Base-by-base conservation (phyloP, 257 asterid genomes). In the Osmanthus fragrans region DNA sequence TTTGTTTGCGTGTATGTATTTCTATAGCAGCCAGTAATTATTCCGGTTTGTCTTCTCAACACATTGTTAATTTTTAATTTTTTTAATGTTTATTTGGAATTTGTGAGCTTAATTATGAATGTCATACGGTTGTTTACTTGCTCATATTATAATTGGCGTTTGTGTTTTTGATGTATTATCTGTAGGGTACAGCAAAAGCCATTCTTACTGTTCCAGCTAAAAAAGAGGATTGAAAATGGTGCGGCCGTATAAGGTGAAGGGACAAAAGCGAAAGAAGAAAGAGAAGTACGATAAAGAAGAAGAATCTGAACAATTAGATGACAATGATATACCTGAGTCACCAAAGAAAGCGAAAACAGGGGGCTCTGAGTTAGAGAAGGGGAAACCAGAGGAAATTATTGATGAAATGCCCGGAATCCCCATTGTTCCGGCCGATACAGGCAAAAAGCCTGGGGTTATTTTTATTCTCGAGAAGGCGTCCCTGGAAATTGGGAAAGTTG, bases 381-480 rank as follows among this genome's bases (percentile, higher is more conserved):
- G 82, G 82, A 86, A 72, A 68, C 72, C 60, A 33, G 92, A 82
- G 79, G 67, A 83, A 66, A 80, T 64, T 45, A 81, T 70, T 29
- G 84, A 79, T 73, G 88, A 89, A 66, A 66, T 87, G 83, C 89
- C 96, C 42, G 94, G 99, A 3, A 85, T 95, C 77, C 97, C 98
- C 30, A 73, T 82, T 81, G 85, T 78, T 51, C 76, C 74, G 2
- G 82, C 78, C 74, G 90, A 87, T n/a, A 73, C 79, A 33, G 80
- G 70, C 54, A 84, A 75, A 30, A 91, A 86, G 72, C 89, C 90
- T n/a, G 89, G 90, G 11, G 91, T 93, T 65, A 84, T 93, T 81
- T 95, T 93, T 71, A 78, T 95, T 79, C 90, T 95, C 5, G 98
- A 93, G 78, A 93, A 87, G 85, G 97, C 98, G 4, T 91, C 97